Percentiles rank a stretch among this genome's conserved stretches.
Conservation (phyloP, 768 basidiomycete species). For the Agrocybe praecox region DNA sequence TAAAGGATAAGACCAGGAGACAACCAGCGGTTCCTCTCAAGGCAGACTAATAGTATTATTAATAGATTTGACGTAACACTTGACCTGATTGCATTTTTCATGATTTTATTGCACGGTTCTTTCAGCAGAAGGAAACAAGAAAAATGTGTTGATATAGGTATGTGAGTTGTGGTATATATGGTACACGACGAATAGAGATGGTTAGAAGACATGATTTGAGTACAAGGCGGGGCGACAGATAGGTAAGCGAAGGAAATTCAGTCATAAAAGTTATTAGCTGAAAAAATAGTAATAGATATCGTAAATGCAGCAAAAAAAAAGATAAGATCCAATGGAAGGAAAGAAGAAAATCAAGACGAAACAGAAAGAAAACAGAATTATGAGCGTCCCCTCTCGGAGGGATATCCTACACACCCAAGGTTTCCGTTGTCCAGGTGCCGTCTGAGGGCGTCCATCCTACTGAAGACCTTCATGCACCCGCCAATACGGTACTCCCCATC, state of each 20-base stretch:
- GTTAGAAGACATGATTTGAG: no score
- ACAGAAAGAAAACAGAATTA: not conserved
- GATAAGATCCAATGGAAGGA: not conserved
- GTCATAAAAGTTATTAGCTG: not conserved
- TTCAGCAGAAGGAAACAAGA: no score
- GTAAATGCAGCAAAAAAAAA: not conserved
- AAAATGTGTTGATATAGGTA: no score
- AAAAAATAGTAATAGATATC: not conserved
- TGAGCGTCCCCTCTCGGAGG: not conserved
- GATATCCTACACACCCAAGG: slow-evolving; percentile 23
- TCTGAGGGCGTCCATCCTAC: slow-evolving; percentile 46
- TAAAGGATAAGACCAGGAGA: slow-evolving; percentile 31
- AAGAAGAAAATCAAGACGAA: not conserved
- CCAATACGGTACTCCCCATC: slow-evolving; percentile 32
- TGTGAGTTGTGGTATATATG: no score
- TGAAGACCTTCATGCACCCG: slow-evolving; percentile 44
- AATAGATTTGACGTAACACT: slow-evolving; percentile 1
- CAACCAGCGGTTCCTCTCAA: slow-evolving; percentile 5
- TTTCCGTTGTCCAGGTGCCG: slow-evolving; percentile 42
- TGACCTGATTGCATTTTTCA: not conserved
- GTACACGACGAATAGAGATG: no score
- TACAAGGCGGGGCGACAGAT: no score
- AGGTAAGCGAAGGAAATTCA: no score
- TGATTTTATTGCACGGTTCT: no score
- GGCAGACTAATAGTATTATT: slow-evolving; percentile 6